Conservation (phyloP, 768 basidiomycete species). For the Tubosaeta sp. region DNA sequence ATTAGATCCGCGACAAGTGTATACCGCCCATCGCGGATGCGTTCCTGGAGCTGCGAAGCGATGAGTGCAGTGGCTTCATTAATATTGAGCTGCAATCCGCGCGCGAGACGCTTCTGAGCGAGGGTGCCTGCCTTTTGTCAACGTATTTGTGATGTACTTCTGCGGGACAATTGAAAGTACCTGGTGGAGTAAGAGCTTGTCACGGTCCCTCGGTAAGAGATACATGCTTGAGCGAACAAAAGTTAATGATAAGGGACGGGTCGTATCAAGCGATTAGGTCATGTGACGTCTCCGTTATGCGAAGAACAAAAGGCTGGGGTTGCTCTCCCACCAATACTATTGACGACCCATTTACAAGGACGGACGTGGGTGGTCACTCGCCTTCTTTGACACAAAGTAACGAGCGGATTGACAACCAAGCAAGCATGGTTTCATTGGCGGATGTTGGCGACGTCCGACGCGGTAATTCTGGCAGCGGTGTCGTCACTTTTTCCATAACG, state of each 20-base stretch:
- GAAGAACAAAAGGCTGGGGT: not conserved
- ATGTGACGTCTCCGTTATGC: conserved; percentile 3
- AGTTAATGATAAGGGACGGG: conserved; percentile 7
- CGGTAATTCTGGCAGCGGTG: not conserved
- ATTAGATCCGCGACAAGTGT: conserved; percentile 81
- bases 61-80: conserved; percentile 89
- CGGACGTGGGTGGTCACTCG: not conserved
- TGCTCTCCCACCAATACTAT: too few relatives aligned
- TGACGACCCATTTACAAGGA: not conserved
- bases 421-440: conserved; percentile 2
- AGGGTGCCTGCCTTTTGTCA: conserved; percentile 70
- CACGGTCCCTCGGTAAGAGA: conserved; percentile 69
- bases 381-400: conserved; percentile 6
- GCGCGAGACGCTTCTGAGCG: conserved; percentile 90
- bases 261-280: conserved; percentile 1
- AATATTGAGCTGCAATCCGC: conserved; percentile 84
- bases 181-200: conserved; percentile 73
- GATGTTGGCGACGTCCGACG: not conserved
- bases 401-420: not conserved
- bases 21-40: conserved; percentile 85
- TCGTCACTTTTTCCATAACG: conserved; percentile 18
- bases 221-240: conserved; percentile 43
- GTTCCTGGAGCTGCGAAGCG: conserved; percentile 88
- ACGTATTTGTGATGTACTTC: not conserved
- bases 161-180: conserved; percentile 21